phyloP scores from a whole-genome alignment of 2,329 filamentous ascomycete genomes.

The Aureobasidium leucospermi region DNA sequence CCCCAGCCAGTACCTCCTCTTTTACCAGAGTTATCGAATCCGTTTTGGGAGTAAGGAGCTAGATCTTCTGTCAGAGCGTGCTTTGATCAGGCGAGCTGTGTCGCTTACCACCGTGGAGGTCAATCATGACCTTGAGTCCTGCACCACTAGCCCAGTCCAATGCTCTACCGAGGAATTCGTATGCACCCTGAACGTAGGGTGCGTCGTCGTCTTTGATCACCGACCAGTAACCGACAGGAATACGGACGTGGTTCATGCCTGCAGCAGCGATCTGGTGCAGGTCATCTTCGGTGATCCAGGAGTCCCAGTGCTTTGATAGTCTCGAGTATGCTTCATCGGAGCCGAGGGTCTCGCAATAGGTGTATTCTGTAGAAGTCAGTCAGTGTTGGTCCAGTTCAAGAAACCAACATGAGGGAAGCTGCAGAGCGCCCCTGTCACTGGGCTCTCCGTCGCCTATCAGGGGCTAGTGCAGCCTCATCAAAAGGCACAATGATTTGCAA shows the following conservation, averaged over 20 bases:
- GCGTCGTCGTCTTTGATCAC: conserved; percentile 44
- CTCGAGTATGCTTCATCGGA: conserved; percentile 39
- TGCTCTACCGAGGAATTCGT: conserved; percentile 50
- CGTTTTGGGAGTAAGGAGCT: conserved; percentile 58
- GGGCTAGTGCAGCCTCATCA: no score
- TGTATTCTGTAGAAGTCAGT: conserved; percentile 35
- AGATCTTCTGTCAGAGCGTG: conserved; percentile 8
- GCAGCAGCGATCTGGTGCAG: conserved; percentile 48
- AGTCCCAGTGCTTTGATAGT: conserved; percentile 51
- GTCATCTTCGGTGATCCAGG: conserved; percentile 48
- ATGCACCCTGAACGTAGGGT: conserved; percentile 56
- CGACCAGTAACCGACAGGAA: conserved; percentile 62
- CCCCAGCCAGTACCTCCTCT: conserved; percentile 42
- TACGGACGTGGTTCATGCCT: conserved; percentile 57
- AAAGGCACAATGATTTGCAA: no score
- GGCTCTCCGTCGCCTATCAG: no score
- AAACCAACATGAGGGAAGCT: no score
- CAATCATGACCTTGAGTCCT: conserved; percentile 58
- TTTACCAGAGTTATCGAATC: conserved; percentile 58
- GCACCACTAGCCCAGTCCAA: conserved; percentile 51
- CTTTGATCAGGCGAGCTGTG: no score
- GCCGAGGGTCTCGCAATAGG: conserved; percentile 44
- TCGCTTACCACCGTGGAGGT: conserved; percentile 56
- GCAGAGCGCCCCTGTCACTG: no score
- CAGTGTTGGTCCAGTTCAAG: no score